Percentiles rank a stretch among this genome's conserved stretches.
phyloP scores from a whole-genome alignment of 2,329 filamentous ascomycete species.

The Bipolaris victoriae region DNA sequence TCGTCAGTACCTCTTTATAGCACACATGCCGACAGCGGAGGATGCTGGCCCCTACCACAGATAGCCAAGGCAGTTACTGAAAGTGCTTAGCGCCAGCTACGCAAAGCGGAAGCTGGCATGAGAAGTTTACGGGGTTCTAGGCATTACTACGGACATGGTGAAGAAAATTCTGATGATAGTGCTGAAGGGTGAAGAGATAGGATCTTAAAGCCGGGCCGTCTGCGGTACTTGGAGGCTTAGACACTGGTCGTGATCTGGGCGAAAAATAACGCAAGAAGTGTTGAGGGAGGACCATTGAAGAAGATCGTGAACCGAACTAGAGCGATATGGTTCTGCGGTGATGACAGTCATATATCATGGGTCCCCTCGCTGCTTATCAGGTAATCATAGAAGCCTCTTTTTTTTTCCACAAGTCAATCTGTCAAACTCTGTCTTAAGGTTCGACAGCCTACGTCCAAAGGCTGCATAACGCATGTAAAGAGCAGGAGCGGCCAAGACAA shows the following conservation, averaged over 20 bases:
- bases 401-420: neutral
- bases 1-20: slow-evolving; percentile 16
- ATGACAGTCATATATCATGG: neutral
- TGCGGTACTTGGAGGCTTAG: neutral
- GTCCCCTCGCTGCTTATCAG: neutral
- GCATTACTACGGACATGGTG: slow-evolving; percentile 3
- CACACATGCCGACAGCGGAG: slow-evolving; percentile 13
- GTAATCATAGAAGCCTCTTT: neutral
- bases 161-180: neutral
- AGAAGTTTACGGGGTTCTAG: slow-evolving; percentile 3
- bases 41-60: slow-evolving; percentile 1
- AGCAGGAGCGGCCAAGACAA: neutral
- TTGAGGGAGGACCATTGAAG: neutral
- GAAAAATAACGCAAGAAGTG: neutral
- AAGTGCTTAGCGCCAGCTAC: slow-evolving; percentile 8
- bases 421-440: neutral
- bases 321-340: neutral
- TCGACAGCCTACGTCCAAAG: neutral
- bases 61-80: slow-evolving; percentile 8
- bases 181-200: neutral
- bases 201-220: neutral
- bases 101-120: slow-evolving; percentile 2
- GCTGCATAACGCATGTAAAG: neutral
- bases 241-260: neutral
- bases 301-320: neutral